phyloP scores from a whole-genome alignment of 495 filamentous ascomycete species.

The Penicillium manginii region DNA sequence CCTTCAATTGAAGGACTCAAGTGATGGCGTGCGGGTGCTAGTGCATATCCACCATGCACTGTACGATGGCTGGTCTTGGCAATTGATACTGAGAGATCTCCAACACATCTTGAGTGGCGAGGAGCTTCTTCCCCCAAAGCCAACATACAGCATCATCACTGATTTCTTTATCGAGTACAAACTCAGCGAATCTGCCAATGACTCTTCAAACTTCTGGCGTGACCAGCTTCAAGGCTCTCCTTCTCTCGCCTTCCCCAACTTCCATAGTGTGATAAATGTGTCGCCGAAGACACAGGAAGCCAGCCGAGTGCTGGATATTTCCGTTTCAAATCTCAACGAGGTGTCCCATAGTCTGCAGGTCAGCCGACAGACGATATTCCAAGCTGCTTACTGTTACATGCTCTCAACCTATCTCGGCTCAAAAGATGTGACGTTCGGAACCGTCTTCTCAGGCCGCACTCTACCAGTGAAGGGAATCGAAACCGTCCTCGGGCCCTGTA shows the following conservation, averaged over 20 bases:
- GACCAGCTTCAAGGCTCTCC: conserved; percentile 50
- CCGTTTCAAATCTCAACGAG: conserved; percentile 32
- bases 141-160: conserved; percentile 35
- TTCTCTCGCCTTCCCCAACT: conserved; percentile 34
- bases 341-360: conserved; percentile 33
- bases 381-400: conserved; percentile 67
- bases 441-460: conserved; percentile 75
- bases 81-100: conserved; percentile 70
- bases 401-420: conserved; percentile 61
- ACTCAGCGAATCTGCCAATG: conserved; percentile 39
- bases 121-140: conserved; percentile 14
- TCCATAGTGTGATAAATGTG: conserved; percentile 23
- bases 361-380: conserved; percentile 63
- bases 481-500: conserved; percentile 71
- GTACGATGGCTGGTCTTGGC: conserved; percentile 86
- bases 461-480: conserved; percentile 68
- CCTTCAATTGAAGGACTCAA: conserved; percentile 48
- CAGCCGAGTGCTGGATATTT: conserved; percentile 36
- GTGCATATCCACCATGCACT: conserved; percentile 71
- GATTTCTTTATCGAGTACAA: conserved; percentile 41
- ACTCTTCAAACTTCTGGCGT: conserved; percentile 68
- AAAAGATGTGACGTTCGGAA: conserved; percentile 69
- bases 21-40: conserved; percentile 37
- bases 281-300: conserved; percentile 24
- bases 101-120: conserved; percentile 34